phyloP scores from a whole-genome alignment of 345 rosid species.

The Noccaea caerulescens region DNA sequence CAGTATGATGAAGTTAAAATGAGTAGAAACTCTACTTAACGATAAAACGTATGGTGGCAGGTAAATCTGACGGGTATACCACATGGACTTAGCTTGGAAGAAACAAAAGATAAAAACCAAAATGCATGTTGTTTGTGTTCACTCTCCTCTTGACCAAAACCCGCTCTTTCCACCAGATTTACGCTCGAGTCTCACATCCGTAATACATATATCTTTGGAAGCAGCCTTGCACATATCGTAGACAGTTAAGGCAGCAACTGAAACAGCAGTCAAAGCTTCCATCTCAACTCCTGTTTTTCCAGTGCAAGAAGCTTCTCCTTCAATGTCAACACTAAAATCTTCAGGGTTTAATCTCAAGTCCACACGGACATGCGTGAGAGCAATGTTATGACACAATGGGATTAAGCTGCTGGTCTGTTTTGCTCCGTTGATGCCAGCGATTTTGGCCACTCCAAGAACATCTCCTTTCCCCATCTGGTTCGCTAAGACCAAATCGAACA shows the following conservation, averaged over 20 bases:
- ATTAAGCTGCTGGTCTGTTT: conserved; percentile 86
- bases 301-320: conserved; percentile 80
- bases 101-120: conserved; percentile 47
- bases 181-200: conserved; percentile 61
- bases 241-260: conserved; percentile 83
- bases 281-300: conserved; percentile 94
- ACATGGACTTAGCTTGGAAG: conserved; percentile 63
- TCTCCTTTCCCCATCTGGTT: conserved; percentile 93
- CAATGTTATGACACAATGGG: conserved; percentile 86
- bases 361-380: conserved; percentile 65
- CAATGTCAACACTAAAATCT: conserved; percentile 67
- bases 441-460: conserved; percentile 87
- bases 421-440: conserved; percentile 90
- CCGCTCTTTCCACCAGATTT: conserved; percentile 94
- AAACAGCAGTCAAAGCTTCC: conserved; percentile 91
- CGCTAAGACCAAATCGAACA: conserved; percentile 76
- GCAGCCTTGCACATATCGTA: conserved; percentile 99
- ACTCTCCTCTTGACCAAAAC: conserved; percentile 64
- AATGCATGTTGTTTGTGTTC: neutral
- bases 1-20: neutral
- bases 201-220: conserved; percentile 73
- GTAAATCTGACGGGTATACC: conserved; percentile 62
- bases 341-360: conserved; percentile 66
- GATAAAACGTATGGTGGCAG: conserved; percentile 40
- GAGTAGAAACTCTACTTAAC: too few relatives aligned